phyloP scores from a whole-genome alignment of 331 rosid species.

The Rhamnella rubrinervis region DNA sequence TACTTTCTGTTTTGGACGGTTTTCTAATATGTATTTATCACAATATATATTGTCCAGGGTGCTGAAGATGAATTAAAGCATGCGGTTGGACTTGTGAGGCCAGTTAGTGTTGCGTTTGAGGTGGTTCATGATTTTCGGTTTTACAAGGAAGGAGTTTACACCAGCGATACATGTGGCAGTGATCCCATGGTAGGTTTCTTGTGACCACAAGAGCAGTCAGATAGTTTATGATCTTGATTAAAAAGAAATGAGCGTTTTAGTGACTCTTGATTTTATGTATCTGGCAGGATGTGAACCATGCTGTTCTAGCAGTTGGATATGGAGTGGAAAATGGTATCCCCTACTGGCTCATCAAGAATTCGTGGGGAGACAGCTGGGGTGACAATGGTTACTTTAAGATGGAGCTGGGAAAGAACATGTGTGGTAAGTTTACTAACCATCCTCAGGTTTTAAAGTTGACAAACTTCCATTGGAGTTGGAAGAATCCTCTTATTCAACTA shows the following conservation, averaged over 20 bases:
- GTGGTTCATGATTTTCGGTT: slow-evolving; percentile 50
- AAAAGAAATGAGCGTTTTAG: too few relatives aligned
- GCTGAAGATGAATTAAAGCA: slow-evolving; percentile 88
- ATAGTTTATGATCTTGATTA: not conserved
- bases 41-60: slow-evolving; percentile 48
- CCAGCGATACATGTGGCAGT: slow-evolving; percentile 68
- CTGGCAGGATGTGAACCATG: slow-evolving; percentile 96
- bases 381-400: slow-evolving; percentile 91
- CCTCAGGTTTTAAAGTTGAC: not conserved
- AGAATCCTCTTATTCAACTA: too few relatives aligned
- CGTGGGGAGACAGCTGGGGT: slow-evolving; percentile 90
- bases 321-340: slow-evolving; percentile 71
- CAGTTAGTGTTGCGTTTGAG: slow-evolving; percentile 91
- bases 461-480: too few relatives aligned
- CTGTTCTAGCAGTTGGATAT: slow-evolving; percentile 93
- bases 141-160: slow-evolving; percentile 75
- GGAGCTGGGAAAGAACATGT: slow-evolving; percentile 94
- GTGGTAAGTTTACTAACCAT: slow-evolving; percentile 65
- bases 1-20: not conserved
- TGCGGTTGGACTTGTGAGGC: slow-evolving; percentile 82
- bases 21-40: slow-evolving; percentile 6
- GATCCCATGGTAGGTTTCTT: slow-evolving; percentile 54
- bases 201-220: not conserved
- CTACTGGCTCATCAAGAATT: slow-evolving; percentile 89
- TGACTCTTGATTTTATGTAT: not conserved